Evolutionary conservation across 805 yeast genomes (phyloP).

Genomic region (Metschnikowia kofuensis): DNA sequence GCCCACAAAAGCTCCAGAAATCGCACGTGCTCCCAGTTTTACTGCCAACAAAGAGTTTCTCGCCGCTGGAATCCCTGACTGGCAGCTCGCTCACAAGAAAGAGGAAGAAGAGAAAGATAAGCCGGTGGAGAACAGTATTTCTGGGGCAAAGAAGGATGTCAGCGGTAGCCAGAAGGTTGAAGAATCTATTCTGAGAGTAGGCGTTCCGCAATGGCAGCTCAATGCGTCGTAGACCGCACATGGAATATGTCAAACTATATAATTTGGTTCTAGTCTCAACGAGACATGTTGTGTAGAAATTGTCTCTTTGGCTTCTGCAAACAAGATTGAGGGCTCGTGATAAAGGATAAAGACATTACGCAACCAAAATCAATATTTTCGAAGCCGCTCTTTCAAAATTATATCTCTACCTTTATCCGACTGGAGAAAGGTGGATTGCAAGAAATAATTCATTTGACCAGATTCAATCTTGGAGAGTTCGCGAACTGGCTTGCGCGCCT

Average conservation of each 20-base stretch:
- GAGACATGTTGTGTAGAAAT: too few species aligned
- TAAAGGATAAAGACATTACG: too few species aligned
- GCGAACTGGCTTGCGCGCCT: too few species aligned
- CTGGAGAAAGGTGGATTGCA: too few species aligned
- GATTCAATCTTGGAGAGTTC: background rate
- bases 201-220: slow-evolving; percentile 46
- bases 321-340: too few species aligned
- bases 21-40: slow-evolving; percentile 3
- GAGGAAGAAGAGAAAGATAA: slow-evolving; percentile 22
- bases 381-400: too few species aligned
- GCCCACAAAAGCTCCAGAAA: background rate
- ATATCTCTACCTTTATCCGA: too few species aligned
- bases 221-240: slow-evolving; percentile 8
- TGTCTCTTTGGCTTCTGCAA: too few species aligned
- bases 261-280: too few species aligned
- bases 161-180: slow-evolving; percentile 21
- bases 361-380: too few species aligned
- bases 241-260: too few species aligned
- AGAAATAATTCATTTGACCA: too few species aligned
- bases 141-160: slow-evolving; percentile 3
- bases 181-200: slow-evolving; percentile 33
- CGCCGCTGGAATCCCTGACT: slow-evolving; percentile 45
- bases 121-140: background rate
- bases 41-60: slow-evolving; percentile 17
- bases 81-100: slow-evolving; percentile 41